Percentiles rank a stretch among this genome's conserved stretches.
These are phyloP conservation scores for Trypanosoma boissoni DNA, from an alignment of 208 protist species.

Conservation along the genomic window DNA sequence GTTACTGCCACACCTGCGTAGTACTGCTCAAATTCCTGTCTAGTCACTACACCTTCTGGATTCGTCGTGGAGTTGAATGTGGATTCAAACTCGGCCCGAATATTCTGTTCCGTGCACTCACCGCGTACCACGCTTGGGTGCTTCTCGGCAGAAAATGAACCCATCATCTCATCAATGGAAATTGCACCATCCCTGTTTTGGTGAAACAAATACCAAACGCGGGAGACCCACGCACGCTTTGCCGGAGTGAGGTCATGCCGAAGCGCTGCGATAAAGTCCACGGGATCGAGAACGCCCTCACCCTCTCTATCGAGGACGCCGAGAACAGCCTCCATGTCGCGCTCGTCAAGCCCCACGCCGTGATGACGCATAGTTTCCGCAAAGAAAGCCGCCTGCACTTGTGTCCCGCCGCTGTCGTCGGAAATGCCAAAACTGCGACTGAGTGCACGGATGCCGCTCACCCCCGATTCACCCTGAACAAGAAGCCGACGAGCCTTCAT, in stretches of 20 bases:
- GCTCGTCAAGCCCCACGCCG: constrained; percentile 40
- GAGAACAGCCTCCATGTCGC: constrained; percentile 61
- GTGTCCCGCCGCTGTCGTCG: constrained; percentile 50
- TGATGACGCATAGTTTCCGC: constrained; percentile 32
- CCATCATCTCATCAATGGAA: constrained; percentile 38
- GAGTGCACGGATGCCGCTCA: constrained; percentile 75
- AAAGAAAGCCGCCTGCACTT: constrained; percentile 40
- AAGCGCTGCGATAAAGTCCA: constrained; percentile 68
- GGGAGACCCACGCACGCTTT: constrained; percentile 53
- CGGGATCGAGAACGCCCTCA: constrained; percentile 50
- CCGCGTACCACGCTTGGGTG: constrained; percentile 65
- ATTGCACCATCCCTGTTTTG: constrained; percentile 43
- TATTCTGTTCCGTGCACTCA: constrained; percentile 30
- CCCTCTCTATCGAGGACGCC: constrained; percentile 59
- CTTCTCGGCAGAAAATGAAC: constrained; percentile 34
- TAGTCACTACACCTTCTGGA: constrained; percentile 64
- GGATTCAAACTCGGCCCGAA: constrained; percentile 46
- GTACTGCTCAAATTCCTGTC: constrained; percentile 86
- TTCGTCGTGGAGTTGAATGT: constrained; percentile 84
- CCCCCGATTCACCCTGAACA: constrained; percentile 29
- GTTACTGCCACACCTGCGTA: constrained; percentile 58
- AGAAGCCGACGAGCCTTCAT: constrained; percentile 63
- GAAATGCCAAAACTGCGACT: constrained; percentile 67
- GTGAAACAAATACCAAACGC: constrained; percentile 53
- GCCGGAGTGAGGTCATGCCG: constrained; percentile 44